Evolutionary conservation across 371 early-diverging fungal genomes (phyloP).

Genomic region (Smittium mucronatum): DNA sequence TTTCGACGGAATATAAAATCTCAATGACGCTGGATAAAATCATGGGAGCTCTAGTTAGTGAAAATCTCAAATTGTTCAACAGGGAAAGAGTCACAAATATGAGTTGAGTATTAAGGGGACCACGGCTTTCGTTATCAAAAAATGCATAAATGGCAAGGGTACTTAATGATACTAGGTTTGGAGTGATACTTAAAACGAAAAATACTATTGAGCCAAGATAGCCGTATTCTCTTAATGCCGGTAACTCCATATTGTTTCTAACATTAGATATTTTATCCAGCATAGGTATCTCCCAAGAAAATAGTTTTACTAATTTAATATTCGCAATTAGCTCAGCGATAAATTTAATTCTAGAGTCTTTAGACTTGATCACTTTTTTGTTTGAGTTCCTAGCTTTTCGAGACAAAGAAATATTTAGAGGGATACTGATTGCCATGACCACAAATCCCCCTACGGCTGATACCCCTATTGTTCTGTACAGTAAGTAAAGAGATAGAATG

Average conservation of each 20-base stretch:
- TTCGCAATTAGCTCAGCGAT: neutral
- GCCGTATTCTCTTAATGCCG: neutral
- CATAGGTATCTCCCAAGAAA: slow-evolving; percentile 1
- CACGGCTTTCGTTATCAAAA: neutral
- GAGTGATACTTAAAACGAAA: neutral
- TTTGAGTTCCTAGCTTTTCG: neutral
- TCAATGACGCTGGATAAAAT: neutral
- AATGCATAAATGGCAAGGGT: neutral
- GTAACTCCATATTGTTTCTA: neutral
- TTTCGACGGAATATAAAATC: neutral
- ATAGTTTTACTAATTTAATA: neutral
- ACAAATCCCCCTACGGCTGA: neutral
- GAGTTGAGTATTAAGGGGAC: neutral
- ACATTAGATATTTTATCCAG: neutral
- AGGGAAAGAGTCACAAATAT: neutral
- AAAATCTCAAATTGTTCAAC: neutral
- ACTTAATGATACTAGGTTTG: neutral
- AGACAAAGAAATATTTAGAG: neutral
- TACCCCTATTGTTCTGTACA: neutral
- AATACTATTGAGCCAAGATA: neutral
- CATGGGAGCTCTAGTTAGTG: neutral
- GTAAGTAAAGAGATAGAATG: neutral
- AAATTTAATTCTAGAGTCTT: neutral
- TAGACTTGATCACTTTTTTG: neutral
- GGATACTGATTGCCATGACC: neutral